Evolutionary conservation across 2,329 filamentous ascomycete species (phyloP).

Genomic region (Cytospora chrysosperma): DNA sequence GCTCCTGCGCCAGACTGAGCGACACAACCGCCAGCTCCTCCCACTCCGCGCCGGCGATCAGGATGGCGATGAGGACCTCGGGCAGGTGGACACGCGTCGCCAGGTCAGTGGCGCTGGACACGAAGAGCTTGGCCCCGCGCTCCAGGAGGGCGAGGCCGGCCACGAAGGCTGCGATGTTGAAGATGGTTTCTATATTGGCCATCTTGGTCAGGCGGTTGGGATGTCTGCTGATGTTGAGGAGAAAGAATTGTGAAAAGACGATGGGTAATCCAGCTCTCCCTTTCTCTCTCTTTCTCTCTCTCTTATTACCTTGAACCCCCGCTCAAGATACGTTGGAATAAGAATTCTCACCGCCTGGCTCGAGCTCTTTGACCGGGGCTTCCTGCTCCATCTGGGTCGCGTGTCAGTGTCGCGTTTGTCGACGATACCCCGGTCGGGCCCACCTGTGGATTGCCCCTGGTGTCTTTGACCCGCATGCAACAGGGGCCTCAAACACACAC

Average conservation of each 20-base stretch:
- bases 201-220: neutral
- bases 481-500: neutral
- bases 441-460: neutral
- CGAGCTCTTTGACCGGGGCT: constrained; percentile 10
- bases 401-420: constrained; percentile 18
- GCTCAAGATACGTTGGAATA: neutral
- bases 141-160: constrained; percentile 49
- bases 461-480: neutral
- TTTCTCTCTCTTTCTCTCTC: neutral
- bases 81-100: constrained; percentile 45
- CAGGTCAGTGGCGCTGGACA: constrained; percentile 49
- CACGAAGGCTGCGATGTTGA: constrained; percentile 43
- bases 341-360: constrained; percentile 20
- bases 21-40: constrained; percentile 55
- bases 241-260: neutral
- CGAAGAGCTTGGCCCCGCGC: constrained; percentile 51
- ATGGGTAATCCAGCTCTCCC: neutral
- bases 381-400: constrained; percentile 14
- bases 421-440: constrained; percentile 9
- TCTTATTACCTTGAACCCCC: neutral
- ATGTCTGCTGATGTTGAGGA: neutral
- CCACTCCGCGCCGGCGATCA: constrained; percentile 55
- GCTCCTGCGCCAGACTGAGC: constrained; percentile 45
- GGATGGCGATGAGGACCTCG: constrained; percentile 47
- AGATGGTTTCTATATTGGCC: constrained; percentile 27